These are phyloP conservation scores for Lunularia cruciata DNA, from an alignment of 225 moss, liverwort and hornwort genomes.

Conservation along the genomic window DNA sequence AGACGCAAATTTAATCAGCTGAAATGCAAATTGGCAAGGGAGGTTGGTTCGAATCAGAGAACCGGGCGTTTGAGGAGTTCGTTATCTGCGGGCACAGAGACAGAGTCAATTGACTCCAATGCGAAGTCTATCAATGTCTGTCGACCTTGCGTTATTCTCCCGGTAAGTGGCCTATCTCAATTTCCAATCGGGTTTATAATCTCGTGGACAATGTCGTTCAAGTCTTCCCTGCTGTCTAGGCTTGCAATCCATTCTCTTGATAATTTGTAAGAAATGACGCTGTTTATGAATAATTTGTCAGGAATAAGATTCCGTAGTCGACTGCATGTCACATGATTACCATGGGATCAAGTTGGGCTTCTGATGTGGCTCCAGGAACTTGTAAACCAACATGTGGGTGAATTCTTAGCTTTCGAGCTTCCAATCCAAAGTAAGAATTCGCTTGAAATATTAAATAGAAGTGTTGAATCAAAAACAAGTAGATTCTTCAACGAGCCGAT, in stretches of 20 bases:
- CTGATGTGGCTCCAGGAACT: too few relatives aligned
- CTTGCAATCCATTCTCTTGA: too few relatives aligned
- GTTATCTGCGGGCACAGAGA: constrained; percentile 1
- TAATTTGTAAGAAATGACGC: background rate
- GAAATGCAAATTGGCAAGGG: background rate
- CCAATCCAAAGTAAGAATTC: too few relatives aligned
- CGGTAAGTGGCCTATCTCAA: constrained; percentile 45
- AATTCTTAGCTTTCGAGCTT: too few relatives aligned
- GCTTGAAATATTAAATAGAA: too few relatives aligned
- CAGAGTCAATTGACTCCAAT: constrained; percentile 28
- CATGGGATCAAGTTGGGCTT: background rate
- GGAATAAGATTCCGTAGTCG: too few relatives aligned
- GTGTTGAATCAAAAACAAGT: too few relatives aligned
- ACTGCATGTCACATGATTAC: too few relatives aligned
- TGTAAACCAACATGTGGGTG: too few relatives aligned
- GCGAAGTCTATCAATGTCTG: constrained; percentile 34
- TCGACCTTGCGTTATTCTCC: constrained; percentile 78
- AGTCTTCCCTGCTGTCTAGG: too few relatives aligned
- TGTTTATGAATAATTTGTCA: background rate
- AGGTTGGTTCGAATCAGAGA: background rate
- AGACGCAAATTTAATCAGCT: background rate
- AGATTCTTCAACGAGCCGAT: too few relatives aligned
- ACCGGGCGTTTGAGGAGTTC: too few relatives aligned
- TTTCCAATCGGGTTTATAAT: background rate
- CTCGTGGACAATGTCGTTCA: background rate